Percentiles rank a stretch among this genome's conserved stretches.
phyloP scores from a whole-genome alignment of 495 filamentous ascomycete genomes.

The Xylaria castorea region DNA sequence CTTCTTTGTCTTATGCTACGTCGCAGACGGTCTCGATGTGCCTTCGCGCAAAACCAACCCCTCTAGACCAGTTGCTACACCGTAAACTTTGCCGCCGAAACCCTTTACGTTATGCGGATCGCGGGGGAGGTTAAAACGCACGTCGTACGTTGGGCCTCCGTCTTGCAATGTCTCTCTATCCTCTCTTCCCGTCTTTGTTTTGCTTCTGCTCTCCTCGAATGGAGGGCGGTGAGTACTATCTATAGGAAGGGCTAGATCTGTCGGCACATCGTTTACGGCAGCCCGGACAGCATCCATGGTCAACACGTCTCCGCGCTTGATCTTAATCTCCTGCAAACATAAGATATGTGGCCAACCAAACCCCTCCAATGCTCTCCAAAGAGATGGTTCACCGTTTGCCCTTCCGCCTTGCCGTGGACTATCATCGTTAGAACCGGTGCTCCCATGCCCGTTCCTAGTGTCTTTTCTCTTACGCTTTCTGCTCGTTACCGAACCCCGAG shows the following conservation, averaged over 20 bases:
- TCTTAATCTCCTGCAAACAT: slow-evolving; percentile 3
- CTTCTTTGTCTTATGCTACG: not conserved
- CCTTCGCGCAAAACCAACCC: not conserved
- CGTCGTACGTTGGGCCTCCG: not conserved
- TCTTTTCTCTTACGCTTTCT: not conserved
- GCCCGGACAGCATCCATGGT: not conserved
- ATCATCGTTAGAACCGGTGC: not conserved
- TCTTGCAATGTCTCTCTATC: not conserved
- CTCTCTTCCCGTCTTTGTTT: not conserved
- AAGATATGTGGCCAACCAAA: slow-evolving; percentile 4
- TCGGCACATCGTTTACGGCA: not conserved
- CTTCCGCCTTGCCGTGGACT: not conserved
- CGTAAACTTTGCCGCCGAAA: not conserved
- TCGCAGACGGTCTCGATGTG: not conserved
- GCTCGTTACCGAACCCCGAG: not conserved
- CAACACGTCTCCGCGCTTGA: not conserved
- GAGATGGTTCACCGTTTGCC: not conserved
- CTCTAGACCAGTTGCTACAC: not conserved
- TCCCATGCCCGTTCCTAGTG: not conserved
- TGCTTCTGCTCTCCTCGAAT: not conserved
- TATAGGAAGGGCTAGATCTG: not conserved
- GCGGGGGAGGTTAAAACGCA: not conserved
- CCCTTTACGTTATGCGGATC: not conserved
- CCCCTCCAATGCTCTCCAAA: not conserved
- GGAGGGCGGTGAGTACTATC: not conserved